Conservation (phyloP, 768 basidiomycete species). For the Auriscalpium microsporum region DNA sequence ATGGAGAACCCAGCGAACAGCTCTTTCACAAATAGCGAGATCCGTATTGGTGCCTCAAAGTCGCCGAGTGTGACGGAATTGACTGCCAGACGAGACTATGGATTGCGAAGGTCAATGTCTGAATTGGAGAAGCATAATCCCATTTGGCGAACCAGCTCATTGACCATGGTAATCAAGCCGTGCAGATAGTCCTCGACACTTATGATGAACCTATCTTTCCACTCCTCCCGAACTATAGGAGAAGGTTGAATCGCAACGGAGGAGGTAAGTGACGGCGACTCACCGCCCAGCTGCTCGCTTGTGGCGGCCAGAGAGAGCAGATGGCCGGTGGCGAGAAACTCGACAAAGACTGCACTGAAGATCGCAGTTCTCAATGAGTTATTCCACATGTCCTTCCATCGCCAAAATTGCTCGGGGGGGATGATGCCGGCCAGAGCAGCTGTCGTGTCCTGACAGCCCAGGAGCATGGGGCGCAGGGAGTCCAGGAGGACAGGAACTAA, state of each 20-base stretch:
- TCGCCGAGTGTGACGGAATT: slow-evolving; percentile 74
- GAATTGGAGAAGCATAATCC: background rate
- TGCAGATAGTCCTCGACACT: slow-evolving; percentile 76
- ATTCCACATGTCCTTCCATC: slow-evolving; percentile 80
- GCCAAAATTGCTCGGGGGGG: slow-evolving; percentile 71
- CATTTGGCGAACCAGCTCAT: slow-evolving; percentile 53
- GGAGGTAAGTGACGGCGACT: slow-evolving; percentile 19
- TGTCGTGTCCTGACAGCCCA: slow-evolving; percentile 43
- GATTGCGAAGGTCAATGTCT: background rate
- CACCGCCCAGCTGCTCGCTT: slow-evolving; percentile 57
- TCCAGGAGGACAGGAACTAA: slow-evolving; percentile 55
- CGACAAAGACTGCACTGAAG: slow-evolving; percentile 55
- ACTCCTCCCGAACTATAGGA: slow-evolving; percentile 52
- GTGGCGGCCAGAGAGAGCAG: slow-evolving; percentile 50
- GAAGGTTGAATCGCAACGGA: background rate
- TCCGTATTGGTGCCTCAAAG: slow-evolving; percentile 69
- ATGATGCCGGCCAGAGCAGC: slow-evolving; percentile 48
- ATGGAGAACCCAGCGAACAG: slow-evolving; percentile 75
- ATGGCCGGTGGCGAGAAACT: slow-evolving; percentile 51
- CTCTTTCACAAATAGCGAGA: slow-evolving; percentile 73
- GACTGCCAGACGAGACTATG: slow-evolving; percentile 69
- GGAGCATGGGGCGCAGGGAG: slow-evolving; percentile 45
- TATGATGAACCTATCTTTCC: slow-evolving; percentile 54
- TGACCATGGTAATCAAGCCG: slow-evolving; percentile 65
- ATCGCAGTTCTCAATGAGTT: slow-evolving; percentile 59